phyloP scores from a whole-genome alignment of 2,329 filamentous ascomycete genomes.

The Pestalotiopsis sp. region DNA sequence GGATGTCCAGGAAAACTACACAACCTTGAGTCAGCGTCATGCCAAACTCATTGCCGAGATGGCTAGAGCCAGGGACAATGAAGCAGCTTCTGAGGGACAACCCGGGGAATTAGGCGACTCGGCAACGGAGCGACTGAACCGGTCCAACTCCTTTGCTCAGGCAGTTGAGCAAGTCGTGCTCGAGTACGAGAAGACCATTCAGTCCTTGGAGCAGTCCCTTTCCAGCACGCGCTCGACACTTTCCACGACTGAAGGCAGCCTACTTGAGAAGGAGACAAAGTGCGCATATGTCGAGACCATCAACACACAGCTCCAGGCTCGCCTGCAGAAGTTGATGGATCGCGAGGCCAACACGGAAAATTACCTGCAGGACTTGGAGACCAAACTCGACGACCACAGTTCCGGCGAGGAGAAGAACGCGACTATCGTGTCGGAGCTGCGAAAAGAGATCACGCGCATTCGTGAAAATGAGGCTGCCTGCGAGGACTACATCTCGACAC shows the following conservation, averaged over 20 bases:
- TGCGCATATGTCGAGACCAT: constrained; percentile 92
- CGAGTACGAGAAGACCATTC: constrained; percentile 98
- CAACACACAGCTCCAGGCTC: constrained; percentile 83
- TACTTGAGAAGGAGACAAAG: constrained; percentile 92
- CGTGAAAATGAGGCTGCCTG: constrained; percentile 88
- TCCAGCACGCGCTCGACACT: constrained; percentile 85
- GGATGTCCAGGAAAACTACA: constrained; percentile 94
- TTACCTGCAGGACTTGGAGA: constrained; percentile 90
- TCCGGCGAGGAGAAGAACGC: constrained; percentile 93
- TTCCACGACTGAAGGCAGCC: constrained; percentile 79
- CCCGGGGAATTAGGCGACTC: constrained; percentile 72
- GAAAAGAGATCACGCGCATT: constrained; percentile 86
- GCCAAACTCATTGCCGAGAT: constrained; percentile 95
- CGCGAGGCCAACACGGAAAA: constrained; percentile 89
- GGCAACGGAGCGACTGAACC: constrained; percentile 84
- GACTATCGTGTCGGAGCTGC: constrained; percentile 80
- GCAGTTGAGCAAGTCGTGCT: constrained; percentile 95
- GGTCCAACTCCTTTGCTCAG: constrained; percentile 94
- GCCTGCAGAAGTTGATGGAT: constrained; percentile 91
- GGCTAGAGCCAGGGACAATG: constrained; percentile 78
- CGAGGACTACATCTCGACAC: constrained; percentile 95
- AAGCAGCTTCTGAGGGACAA: constrained; percentile 58
- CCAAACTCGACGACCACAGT: constrained; percentile 86
- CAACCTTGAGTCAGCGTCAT: constrained; percentile 85
- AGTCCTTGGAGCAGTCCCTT: constrained; percentile 87